A percentile compares a stretch with the other conserved stretches of the same genome.
Evolutionary conservation across 192 early-diverging fungal genomes (phyloP).

Genomic region (Cetraspora pellucida): DNA sequence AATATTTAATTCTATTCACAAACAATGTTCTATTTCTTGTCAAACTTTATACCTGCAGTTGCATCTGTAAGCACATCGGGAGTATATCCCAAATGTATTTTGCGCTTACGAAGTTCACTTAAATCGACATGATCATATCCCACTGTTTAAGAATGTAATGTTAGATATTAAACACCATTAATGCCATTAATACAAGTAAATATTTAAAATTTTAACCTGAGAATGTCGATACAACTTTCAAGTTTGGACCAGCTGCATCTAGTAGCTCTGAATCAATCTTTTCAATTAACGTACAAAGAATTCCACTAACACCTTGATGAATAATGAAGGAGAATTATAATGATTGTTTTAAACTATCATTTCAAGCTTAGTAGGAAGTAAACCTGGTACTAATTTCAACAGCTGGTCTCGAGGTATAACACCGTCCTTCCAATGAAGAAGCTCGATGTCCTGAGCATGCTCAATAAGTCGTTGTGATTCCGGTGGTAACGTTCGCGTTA

Average conservation of each 20-base stretch:
- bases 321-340: conserved; percentile 17
- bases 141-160: conserved; percentile 43
- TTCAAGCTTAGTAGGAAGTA: too few species aligned
- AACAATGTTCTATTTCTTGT: background rate
- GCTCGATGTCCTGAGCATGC: conserved; percentile 47
- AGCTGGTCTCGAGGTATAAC: conserved; percentile 56
- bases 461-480: conserved; percentile 54
- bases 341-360: background rate
- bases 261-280: conserved; percentile 73
- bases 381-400: conserved; percentile 50
- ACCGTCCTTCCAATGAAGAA: conserved; percentile 60
- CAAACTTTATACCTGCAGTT: conserved; percentile 52
- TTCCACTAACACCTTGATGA: conserved; percentile 50
- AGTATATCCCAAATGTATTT: conserved; percentile 75
- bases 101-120: conserved; percentile 49
- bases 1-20: background rate
- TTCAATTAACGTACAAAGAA: conserved; percentile 73
- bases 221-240: conserved; percentile 76
- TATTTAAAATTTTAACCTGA: conserved; percentile 38
- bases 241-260: conserved; percentile 61
- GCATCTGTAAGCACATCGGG: conserved; percentile 89
- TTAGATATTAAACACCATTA: background rate
- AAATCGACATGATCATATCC: conserved; percentile 84
- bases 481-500: conserved; percentile 54
- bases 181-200: background rate